These are phyloP conservation scores for Tulasnella sp. DNA, from an alignment of 768 basidiomycete genomes.

Conservation along the genomic window DNA sequence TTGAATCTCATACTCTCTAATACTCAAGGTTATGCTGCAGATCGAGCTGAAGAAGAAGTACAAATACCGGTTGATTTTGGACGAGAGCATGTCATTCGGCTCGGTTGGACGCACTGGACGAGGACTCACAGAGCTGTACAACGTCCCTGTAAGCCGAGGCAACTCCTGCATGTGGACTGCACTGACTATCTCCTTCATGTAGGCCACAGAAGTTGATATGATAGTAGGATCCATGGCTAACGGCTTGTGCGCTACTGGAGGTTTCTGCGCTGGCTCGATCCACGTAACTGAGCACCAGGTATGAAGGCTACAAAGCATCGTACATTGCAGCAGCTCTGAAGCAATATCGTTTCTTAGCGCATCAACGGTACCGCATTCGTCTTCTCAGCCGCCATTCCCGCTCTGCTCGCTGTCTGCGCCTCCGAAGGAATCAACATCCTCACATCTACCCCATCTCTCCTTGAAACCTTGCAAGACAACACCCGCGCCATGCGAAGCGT, in stretches of 20 bases:
- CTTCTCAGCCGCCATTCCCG: constrained; percentile 91
- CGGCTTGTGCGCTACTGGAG: constrained; percentile 74
- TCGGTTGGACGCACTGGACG: constrained; percentile 88
- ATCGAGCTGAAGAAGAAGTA: constrained; percentile 91
- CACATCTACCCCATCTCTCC: constrained; percentile 63
- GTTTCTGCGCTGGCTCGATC: constrained; percentile 87
- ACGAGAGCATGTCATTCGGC: constrained; percentile 92
- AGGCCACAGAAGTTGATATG: constrained; percentile 90
- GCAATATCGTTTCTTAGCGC: constrained; percentile 42
- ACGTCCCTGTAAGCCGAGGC: constrained; percentile 62
- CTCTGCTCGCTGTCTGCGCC: constrained; percentile 77
- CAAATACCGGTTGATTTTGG: constrained; percentile 91
- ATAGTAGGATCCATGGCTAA: constrained; percentile 85
- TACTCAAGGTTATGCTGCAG: constrained; percentile 34
- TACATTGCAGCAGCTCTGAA: not conserved
- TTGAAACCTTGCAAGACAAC: constrained; percentile 74
- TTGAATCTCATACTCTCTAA: not conserved
- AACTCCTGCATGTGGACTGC: too few species aligned
- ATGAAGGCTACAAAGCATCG: constrained; percentile 5
- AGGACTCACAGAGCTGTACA: constrained; percentile 90
- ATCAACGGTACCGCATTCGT: constrained; percentile 95
- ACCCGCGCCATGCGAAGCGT: constrained; percentile 64
- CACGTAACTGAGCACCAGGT: constrained; percentile 86
- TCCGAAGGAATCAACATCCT: constrained; percentile 81
- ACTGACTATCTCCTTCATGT: not conserved